Percentiles rank a stretch among this genome's conserved stretches.
Conservation (phyloP, 1,284 basidiomycete species). For the Ustilago trichophora region DNA sequence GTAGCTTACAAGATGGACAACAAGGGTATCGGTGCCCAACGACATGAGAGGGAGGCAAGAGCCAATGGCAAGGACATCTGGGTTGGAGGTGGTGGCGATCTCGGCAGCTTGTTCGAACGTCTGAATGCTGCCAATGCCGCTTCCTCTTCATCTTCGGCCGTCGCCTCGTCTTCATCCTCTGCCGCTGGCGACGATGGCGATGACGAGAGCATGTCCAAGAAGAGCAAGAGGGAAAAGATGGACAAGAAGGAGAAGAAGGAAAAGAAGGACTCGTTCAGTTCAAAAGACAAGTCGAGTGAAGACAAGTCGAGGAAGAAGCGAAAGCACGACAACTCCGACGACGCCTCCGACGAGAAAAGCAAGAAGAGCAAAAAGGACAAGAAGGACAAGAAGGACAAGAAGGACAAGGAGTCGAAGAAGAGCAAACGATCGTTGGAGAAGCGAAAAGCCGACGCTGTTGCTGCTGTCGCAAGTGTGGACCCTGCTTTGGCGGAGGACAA, state of each 20-base stretch:
- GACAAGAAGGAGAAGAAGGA: conserved; percentile 32
- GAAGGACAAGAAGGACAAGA: conserved; percentile 26
- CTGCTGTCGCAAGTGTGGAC: conserved; percentile 19
- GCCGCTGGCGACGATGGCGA: conserved; percentile 23
- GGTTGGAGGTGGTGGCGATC: conserved; percentile 62
- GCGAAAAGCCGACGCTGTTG: conserved; percentile 26
- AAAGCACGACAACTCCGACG: conserved; percentile 28
- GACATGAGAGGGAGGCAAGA: conserved; percentile 61
- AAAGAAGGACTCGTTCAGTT: conserved; percentile 22
- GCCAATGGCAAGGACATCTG: conserved; percentile 57
- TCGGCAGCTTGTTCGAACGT: conserved; percentile 62
- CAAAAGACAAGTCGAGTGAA: conserved; percentile 10
- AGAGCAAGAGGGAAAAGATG: conserved; percentile 34
- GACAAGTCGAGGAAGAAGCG: conserved; percentile 40
- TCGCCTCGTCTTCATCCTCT: conserved; percentile 13
- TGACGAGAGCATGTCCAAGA: conserved; percentile 20
- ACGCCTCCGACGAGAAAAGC: conserved; percentile 15
- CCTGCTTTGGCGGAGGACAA: conserved; percentile 13
- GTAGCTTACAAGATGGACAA: conserved; percentile 65
- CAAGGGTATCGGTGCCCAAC: conserved; percentile 63
- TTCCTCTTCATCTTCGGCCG: conserved; percentile 37
- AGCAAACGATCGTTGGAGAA: conserved; percentile 15
- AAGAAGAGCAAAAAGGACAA: conserved; percentile 31
- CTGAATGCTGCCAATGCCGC: conserved; percentile 58
- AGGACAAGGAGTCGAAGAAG: conserved; percentile 28